Evolutionary conservation across 2,329 filamentous ascomycete genomes (phyloP), one percentile per base, ranked within the genome.

Genomic region (Nigrograna mackinnonii): DNA sequence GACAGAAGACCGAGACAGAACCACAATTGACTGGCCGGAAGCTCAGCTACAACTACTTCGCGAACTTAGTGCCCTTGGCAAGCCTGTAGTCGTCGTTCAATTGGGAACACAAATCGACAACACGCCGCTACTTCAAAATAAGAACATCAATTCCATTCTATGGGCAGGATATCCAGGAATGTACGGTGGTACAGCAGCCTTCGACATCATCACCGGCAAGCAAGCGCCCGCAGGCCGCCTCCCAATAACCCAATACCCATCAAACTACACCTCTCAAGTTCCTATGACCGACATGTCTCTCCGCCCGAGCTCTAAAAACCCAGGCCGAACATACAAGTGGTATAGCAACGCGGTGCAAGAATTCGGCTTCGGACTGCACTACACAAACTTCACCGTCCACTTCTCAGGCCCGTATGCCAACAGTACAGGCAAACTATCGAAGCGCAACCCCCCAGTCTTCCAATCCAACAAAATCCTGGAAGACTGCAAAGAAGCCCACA

Each of bases 161-260:
- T 84, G 81, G 82, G 77, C 71, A 0, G 79, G 80, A 0, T 84
- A 82, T 37, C 82, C 82, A 0, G 81, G 82, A 1, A 80, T 84
- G 57, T 75, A 78, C 32, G 82, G 82, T 9, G 82, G 82, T 3
- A 64, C 67, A 2, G 82, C 80, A 0, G 59, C 83, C 7, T 62
- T 83, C 20, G 74, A 83, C 41, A 70, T 83, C 34, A 52, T 84
- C 16, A 77, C 71, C 3, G 82, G 82, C 3, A 60, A 66, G n/a
- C 62, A 60, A 6, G 69, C 77, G 0, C 79, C 79, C 1, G 80
- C 79, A 13, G 81, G 78, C 2, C 69, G 80, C 26, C 65, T 84
- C 2, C 77, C 80, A 0, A 65, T 77, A 1, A 84, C 80, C 1
- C 75, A 81, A 53, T 84, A 84, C 49, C 79, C 79, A 1, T 68